Base-by-base conservation (phyloP, 495 filamentous ascomycete species). In the Xylaria nigripes region DNA sequence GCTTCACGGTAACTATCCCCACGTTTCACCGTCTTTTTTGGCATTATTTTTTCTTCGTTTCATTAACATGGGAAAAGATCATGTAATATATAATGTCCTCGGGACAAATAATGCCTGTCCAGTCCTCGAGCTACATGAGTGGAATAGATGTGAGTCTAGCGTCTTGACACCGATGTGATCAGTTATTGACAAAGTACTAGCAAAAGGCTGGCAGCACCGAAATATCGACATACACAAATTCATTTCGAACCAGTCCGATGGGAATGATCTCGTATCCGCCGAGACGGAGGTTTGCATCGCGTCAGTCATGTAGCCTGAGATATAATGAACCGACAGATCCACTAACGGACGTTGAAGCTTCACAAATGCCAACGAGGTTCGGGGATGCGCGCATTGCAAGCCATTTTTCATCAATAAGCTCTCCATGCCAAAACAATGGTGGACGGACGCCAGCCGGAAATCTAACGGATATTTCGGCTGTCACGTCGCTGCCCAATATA, bases 381-480 rank as follows among this genome's bases (percentile, higher is more conserved):
- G 53, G 0, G 15, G 23, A 34, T 56, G 53, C 45, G 38, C 25
- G 18, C 25, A 6, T 8, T 56, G 53, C 19, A 18, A 21, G n/a
- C 8, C 13, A 1, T 18, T 34, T 29, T 50, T 56, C 40, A 50
- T 50, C 29, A 10, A 50, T 12, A 24, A 44, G 10, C 45, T 50
- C 7, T 19, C 4, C 5, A 56, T 56, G 53, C 53, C 53, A 3
- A 45, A 45, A 21, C 2, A 19, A 13, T 56, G 53, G 53, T 56
- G 53, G 53, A 44, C 53, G 1, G 34, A 56, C 21, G 48, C 25
- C 8, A 44, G 38, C 22, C 18, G 41, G 6, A 56, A 45, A 27
- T 50, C 53, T 7, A 56, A 56, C 10, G 53, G 53, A 2, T 50
- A 56, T 6, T 56, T 56, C n/a, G 46, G 53, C 15, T 43, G 32